These are phyloP conservation scores for Dichotomopilus funicola DNA, from an alignment of 2,329 filamentous ascomycete genomes.

Conservation along the genomic window DNA sequence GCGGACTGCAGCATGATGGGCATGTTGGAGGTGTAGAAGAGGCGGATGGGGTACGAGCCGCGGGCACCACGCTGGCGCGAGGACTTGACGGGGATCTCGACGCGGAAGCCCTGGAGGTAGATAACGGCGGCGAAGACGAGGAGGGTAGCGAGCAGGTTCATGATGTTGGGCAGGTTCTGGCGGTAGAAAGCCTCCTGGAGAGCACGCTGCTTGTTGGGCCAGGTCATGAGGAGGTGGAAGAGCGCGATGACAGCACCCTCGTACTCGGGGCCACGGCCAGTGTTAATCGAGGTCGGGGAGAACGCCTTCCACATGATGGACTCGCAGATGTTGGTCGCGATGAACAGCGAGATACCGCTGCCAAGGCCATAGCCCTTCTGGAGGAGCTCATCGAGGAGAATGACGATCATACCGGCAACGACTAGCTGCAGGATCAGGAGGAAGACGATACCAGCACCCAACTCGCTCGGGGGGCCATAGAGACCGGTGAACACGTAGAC, in stretches of 20 bases:
- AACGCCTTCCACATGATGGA: constrained; percentile 99
- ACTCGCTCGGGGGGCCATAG: constrained; percentile 92
- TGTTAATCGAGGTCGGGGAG: constrained; percentile 98
- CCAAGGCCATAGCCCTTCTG: constrained; percentile 99
- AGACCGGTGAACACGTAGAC: constrained; percentile 98
- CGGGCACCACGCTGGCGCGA: constrained; percentile 97
- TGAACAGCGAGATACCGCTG: constrained; percentile 98
- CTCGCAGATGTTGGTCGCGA: constrained; percentile 99
- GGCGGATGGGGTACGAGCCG: constrained; percentile 94
- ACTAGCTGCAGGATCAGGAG: constrained; percentile 97
- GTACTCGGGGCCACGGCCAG: constrained; percentile 96
- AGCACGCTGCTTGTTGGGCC: constrained; percentile 98
- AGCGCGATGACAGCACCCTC: constrained; percentile 97
- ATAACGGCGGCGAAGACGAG: constrained; percentile 95
- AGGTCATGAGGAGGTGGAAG: constrained; percentile 96
- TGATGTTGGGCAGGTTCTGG: constrained; percentile 98
- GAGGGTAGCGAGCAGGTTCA: constrained; percentile 93
- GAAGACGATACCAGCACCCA: constrained; percentile 96
- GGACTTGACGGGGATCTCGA: constrained; percentile 99
- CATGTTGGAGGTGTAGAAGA: constrained; percentile 99
- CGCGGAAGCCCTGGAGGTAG: constrained; percentile 98
- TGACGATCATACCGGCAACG: constrained; percentile 95
- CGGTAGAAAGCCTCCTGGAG: constrained; percentile 98
- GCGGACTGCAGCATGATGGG: constrained; percentile 99
- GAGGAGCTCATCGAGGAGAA: constrained; percentile 95